These are phyloP conservation scores for Ophiobolus disseminans DNA, from an alignment of 2,329 filamentous ascomycete species.

Conservation along the genomic window DNA sequence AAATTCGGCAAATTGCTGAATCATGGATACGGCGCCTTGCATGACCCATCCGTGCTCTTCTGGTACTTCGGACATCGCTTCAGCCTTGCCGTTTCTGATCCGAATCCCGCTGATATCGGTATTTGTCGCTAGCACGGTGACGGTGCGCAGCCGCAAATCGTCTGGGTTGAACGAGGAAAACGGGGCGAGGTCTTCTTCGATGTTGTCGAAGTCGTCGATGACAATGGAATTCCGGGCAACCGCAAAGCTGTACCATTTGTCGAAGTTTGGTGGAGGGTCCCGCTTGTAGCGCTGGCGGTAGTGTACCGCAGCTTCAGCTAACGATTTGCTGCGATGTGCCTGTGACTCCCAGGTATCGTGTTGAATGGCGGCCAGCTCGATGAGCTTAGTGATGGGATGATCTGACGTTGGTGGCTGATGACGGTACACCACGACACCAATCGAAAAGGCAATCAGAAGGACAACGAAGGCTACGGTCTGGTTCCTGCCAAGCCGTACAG, in stretches of 20 bases:
- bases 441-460: conserved; percentile 49
- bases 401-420: conserved; percentile 51
- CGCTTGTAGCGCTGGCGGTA: conserved; percentile 62
- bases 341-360: conserved; percentile 59
- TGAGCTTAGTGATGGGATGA: conserved; percentile 64
- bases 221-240: conserved; percentile 58
- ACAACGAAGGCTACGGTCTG: conserved; percentile 45
- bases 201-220: conserved; percentile 68
- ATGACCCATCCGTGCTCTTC: conserved; percentile 67
- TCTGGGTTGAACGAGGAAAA: conserved; percentile 62
- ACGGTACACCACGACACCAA: conserved; percentile 44
- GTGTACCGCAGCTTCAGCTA: conserved; percentile 58
- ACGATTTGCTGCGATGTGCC: conserved; percentile 55
- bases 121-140: conserved; percentile 59
- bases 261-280: conserved; percentile 66
- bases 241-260: conserved; percentile 66
- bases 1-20: conserved; percentile 56
- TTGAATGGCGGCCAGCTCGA: conserved; percentile 56
- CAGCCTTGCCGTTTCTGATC: conserved; percentile 61
- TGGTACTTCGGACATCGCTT: conserved; percentile 52
- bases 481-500: conserved; percentile 42
- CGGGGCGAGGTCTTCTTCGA: conserved; percentile 63
- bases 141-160: conserved; percentile 61
- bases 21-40: conserved; percentile 61
- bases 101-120: conserved; percentile 64